Evolutionary conservation across 768 basidiomycete species (phyloP).

Genomic region (Melanogaster broomeanus): DNA sequence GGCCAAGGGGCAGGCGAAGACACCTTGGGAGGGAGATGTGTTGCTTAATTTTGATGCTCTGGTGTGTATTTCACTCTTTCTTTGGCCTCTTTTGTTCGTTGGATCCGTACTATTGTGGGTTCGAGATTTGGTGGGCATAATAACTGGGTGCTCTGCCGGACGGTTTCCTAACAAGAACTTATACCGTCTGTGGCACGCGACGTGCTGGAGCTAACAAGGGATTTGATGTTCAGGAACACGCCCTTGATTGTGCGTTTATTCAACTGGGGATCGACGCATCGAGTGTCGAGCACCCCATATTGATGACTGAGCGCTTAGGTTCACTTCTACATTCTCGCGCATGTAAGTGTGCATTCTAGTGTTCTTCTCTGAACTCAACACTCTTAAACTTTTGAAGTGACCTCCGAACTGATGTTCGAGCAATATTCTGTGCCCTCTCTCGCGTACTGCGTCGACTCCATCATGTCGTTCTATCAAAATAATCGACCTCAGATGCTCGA

Average conservation of each 20-base stretch:
- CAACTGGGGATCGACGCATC: conserved; percentile 80
- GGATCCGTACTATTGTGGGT: background rate
- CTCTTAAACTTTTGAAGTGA: conserved; percentile 53
- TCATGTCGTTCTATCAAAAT: conserved; percentile 93
- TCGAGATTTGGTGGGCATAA: too few species aligned
- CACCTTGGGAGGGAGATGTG: conserved; percentile 94
- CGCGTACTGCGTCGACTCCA: conserved; percentile 84
- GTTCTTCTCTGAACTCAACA: background rate
- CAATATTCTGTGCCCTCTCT: conserved; percentile 84
- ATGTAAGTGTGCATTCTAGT: conserved; percentile 48
- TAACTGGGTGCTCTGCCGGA: background rate
- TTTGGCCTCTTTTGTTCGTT: background rate
- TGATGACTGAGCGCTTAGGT: conserved; percentile 91
- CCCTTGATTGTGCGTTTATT: conserved; percentile 89
- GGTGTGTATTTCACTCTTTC: conserved; percentile 52
- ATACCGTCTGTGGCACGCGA: background rate
- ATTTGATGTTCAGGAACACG: conserved; percentile 75
- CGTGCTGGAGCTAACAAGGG: background rate
- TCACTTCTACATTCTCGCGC: conserved; percentile 88
- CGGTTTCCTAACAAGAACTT: too few species aligned
- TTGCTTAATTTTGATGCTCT: conserved; percentile 89
- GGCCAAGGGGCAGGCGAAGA: conserved; percentile 73
- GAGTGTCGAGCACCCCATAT: conserved; percentile 79
- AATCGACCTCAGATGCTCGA: conserved; percentile 39
- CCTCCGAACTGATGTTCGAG: conserved; percentile 96